A percentile compares a stretch with the other conserved stretches of the same genome.
phyloP scores from a whole-genome alignment of 768 basidiomycete species.

The Fomitopsis pulvina region DNA sequence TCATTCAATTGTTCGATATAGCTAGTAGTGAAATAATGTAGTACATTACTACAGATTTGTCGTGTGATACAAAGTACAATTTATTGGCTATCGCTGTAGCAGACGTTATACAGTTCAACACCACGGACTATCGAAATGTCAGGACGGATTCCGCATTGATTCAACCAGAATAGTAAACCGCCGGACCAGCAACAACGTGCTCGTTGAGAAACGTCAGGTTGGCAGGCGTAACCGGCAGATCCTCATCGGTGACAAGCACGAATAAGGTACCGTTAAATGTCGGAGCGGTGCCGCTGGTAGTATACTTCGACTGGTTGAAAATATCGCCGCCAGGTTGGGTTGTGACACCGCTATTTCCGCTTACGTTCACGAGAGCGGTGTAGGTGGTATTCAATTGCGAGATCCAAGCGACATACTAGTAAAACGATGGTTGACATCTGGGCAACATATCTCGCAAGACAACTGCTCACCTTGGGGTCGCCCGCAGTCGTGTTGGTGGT shows the following conservation, averaged over 20 bases:
- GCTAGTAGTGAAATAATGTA: too few species aligned
- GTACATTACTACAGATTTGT: too few species aligned
- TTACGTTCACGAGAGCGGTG: slow-evolving; percentile 38
- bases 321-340: slow-evolving; percentile 44
- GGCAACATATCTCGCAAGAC: neutral
- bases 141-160: too few species aligned
- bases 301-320: slow-evolving; percentile 21
- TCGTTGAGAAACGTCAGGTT: slow-evolving; percentile 45
- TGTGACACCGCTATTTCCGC: slow-evolving; percentile 38
- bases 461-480: slow-evolving; percentile 28
- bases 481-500: slow-evolving; percentile 43
- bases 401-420: slow-evolving; percentile 49
- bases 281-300: slow-evolving; percentile 25
- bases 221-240: slow-evolving; percentile 50
- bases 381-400: slow-evolving; percentile 57
- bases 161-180: slow-evolving; percentile 42
- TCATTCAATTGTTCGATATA: too few species aligned
- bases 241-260: slow-evolving; percentile 40
- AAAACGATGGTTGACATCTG: neutral
- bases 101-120: too few species aligned
- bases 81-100: too few species aligned
- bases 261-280: slow-evolving; percentile 53
- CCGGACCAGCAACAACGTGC: slow-evolving; percentile 52
- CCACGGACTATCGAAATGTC: too few species aligned
- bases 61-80: too few species aligned